Evolutionary conservation across 2,329 filamentous ascomycete genomes (phyloP), one percentile per base, ranked within the genome.

Genomic region (Daldinia sp.): DNA sequence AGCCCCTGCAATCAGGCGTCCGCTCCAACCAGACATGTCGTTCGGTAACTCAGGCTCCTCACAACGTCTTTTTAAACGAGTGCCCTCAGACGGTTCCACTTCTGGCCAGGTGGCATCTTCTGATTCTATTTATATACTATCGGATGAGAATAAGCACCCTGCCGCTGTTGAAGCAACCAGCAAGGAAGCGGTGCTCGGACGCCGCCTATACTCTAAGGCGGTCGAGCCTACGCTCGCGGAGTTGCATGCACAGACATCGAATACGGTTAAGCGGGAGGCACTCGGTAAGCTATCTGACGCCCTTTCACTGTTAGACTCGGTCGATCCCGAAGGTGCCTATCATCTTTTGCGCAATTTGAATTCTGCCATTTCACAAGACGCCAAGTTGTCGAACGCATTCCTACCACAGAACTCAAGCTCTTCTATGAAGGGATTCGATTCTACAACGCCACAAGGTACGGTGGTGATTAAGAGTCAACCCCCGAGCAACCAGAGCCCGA

Each of bases 21-120:
- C 94, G 0, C 83, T 97, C 1, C 93, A 93, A 57, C 85, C 95
- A 1, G 93, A 98, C 72, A 89, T 96, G 82, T 96, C 90, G 4
- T 98, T 96, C 78, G 95, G 94, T 52, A 98, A 98, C 77, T 91
- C 90, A 6, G 92, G 92, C 1, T 97, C 94, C 0, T 97, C 94
- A 13, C 92, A 96, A 68, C 90, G 94, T 56, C 89, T 96, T 53
- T 98, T 97, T 81, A 91, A 92, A 67, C 88, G 94, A 21, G 93
- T 96, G 0, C 84, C 85, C 0, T 95, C 94, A 0, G 91, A 92
- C 71, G 82, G 83, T 70, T 87, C 82, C 19, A 80, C 77, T 4
- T 78, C 79, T 1, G 77, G 79, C 4, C 78, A 80, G 27, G 59
- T 77, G 1, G 65, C 72, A 0, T 78, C 79, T 2, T 71, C 78